Percentiles rank a stretch among this genome's conserved stretches.
Conservation (phyloP, 148 eudicot species). For the Persicaria tinctoria region DNA sequence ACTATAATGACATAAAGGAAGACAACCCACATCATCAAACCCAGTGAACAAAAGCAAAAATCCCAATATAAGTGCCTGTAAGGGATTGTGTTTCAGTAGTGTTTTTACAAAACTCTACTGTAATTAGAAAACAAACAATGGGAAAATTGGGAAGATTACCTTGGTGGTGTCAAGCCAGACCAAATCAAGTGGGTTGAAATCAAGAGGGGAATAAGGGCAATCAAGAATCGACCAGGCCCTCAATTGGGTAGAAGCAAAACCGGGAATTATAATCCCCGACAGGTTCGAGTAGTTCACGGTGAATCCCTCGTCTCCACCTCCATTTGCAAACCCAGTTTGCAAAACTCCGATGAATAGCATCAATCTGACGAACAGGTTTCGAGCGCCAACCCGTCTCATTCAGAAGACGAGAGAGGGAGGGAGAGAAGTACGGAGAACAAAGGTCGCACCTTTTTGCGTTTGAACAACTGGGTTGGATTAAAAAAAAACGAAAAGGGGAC, state of each 20-base stretch:
- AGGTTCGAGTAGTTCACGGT: conserved; percentile 40
- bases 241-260: conserved; percentile 93
- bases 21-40: not conserved
- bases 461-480: no score
- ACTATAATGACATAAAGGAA: not conserved
- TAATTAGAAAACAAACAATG: not conserved
- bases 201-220: conserved; percentile 93
- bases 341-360: not conserved
- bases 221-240: conserved; percentile 95
- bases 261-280: conserved; percentile 87
- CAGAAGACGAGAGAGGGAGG: not conserved
- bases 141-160: conserved; percentile 23
- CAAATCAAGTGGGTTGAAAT: conserved; percentile 95
- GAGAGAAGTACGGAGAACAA: not conserved
- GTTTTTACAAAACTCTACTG: no score
- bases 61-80: not conserved
- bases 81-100: not conserved
- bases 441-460: no score
- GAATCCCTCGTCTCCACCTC: conserved; percentile 24
- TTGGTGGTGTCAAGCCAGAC: conserved; percentile 97
- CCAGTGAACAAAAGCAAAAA: not conserved
- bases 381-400: not conserved
- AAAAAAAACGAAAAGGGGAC: no score
- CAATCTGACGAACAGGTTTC: not conserved
- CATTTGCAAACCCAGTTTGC: conserved; percentile 7